phyloP scores from a whole-genome alignment of 2,329 filamentous ascomycete genomes.

The Ceratocystis diversiconidia region DNA sequence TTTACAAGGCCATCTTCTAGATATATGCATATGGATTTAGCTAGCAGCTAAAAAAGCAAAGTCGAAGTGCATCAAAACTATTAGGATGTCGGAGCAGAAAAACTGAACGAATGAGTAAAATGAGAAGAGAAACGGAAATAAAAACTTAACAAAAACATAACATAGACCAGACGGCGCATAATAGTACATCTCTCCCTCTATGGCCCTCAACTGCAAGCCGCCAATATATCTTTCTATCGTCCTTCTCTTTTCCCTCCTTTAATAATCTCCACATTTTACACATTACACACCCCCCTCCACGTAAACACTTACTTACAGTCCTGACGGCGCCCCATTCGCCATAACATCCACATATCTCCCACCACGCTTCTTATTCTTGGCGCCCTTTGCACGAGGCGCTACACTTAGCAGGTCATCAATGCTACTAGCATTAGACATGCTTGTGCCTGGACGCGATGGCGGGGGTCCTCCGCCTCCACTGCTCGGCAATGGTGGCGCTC shows the following conservation, averaged over 20 bases:
- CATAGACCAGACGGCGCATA: background rate
- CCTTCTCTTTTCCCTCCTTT: background rate
- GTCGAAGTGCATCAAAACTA: too few species aligned
- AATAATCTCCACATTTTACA: background rate
- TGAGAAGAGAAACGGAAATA: background rate
- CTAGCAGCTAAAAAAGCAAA: too few species aligned
- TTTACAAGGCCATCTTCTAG: too few species aligned
- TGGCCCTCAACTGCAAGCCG: too few species aligned
- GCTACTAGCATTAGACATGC: slow-evolving; percentile 81
- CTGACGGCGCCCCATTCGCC: slow-evolving; percentile 38
- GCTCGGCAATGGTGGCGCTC: slow-evolving; percentile 20
- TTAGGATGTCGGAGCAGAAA: background rate
- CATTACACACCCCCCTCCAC: too few species aligned
- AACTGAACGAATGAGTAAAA: background rate
- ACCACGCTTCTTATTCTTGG: slow-evolving; percentile 63
- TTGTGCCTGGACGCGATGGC: slow-evolving; percentile 57
- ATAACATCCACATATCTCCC: slow-evolving; percentile 93
- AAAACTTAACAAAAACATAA: background rate
- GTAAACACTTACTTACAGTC: background rate
- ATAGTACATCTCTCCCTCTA: background rate
- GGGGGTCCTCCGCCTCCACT: slow-evolving; percentile 25
- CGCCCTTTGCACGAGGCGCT: slow-evolving; percentile 51
- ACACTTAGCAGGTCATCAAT: slow-evolving; percentile 85
- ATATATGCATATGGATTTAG: too few species aligned
- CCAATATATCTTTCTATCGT: background rate